Evolutionary conservation across 441 rosid genomes (phyloP).

Genomic region (Mallotus japonicus): DNA sequence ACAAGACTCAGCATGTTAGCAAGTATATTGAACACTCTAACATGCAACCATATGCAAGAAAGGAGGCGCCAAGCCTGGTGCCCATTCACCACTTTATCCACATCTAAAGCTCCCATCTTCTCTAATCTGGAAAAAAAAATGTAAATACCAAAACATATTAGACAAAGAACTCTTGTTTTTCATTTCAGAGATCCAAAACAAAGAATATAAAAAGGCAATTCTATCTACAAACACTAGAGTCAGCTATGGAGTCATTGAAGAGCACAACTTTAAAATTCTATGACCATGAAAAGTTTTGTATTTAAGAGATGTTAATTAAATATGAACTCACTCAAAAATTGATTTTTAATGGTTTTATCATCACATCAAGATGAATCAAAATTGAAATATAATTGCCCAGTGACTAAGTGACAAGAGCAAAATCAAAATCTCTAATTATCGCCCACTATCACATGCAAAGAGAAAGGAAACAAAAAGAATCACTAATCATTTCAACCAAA

Average conservation of each 20-base stretch:
- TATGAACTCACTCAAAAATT: background rate
- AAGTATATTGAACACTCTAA: conserved; percentile 83
- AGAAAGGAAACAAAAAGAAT: background rate
- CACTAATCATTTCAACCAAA: background rate
- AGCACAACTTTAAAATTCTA: background rate
- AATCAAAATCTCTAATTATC: background rate
- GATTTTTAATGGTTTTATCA: too few relatives aligned
- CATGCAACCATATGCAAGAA: conserved; percentile 91
- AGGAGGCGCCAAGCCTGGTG: too few relatives aligned
- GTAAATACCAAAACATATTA: background rate
- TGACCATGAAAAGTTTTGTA: background rate
- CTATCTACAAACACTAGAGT: background rate
- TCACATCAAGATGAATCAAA: too few relatives aligned
- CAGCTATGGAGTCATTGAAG: background rate
- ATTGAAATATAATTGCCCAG: background rate
- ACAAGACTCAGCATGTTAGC: conserved; percentile 96
- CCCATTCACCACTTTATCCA: too few relatives aligned
- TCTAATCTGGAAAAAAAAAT: conserved; percentile 45
- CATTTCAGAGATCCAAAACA: background rate
- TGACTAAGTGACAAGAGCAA: background rate
- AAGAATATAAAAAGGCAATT: background rate
- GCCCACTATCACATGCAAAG: background rate
- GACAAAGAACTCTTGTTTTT: background rate
- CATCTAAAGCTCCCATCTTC: conserved; percentile 86
- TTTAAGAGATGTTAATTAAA: background rate